Conservation (phyloP, 192 early-diverging fungal species). For the Podochytrium sp. region DNA sequence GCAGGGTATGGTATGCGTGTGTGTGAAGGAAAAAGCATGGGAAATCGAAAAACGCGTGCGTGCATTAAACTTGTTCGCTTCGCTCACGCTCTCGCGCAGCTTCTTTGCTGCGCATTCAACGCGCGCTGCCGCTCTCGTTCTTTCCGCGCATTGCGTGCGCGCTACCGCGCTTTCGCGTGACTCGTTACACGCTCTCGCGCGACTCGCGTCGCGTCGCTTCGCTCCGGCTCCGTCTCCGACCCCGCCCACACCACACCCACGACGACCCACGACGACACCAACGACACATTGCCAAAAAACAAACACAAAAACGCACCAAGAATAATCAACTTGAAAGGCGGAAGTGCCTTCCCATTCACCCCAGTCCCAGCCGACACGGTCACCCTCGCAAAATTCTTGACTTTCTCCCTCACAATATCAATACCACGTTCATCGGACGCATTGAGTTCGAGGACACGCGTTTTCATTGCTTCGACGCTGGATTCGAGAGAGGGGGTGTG, state of each 20-base stretch:
- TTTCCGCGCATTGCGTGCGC: too few relatives aligned
- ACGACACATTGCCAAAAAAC: neutral
- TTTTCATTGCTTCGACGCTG: conserved; percentile 77
- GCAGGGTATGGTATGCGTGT: neutral
- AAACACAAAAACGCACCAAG: conserved; percentile 44
- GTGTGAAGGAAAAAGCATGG: neutral
- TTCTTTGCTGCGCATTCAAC: too few relatives aligned
- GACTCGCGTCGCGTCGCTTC: too few relatives aligned
- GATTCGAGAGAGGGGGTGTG: conserved; percentile 17
- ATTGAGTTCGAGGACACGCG: conserved; percentile 90
- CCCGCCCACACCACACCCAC: too few relatives aligned
- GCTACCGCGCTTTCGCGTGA: too few relatives aligned
- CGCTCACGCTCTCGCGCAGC: too few relatives aligned
- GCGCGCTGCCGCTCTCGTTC: too few relatives aligned
- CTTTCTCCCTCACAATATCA: conserved; percentile 85
- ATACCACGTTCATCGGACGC: conserved; percentile 99
- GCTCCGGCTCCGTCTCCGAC: too few relatives aligned
- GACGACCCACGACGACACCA: too few relatives aligned
- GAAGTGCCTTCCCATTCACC: conserved; percentile 40
- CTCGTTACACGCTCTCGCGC: too few relatives aligned
- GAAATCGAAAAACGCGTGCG: neutral
- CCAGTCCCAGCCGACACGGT: conserved; percentile 49
- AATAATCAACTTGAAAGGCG: conserved; percentile 95
- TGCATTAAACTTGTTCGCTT: too few relatives aligned
- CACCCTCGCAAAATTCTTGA: conserved; percentile 90